Evolutionary conservation across 148 eudicot species (phyloP).

Genomic region (Rhododendron ovatum): DNA sequence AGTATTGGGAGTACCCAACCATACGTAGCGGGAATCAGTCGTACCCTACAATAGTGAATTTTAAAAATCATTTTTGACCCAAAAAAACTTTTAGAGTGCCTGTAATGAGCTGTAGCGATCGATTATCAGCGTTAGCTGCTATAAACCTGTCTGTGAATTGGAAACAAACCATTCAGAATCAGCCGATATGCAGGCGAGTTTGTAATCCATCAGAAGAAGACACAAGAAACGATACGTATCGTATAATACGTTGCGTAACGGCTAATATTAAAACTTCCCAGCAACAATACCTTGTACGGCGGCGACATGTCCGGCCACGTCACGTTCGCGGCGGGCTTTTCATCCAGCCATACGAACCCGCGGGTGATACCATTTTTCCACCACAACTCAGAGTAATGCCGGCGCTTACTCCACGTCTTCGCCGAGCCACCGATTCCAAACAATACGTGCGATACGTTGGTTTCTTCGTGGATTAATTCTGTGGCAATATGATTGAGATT

Average conservation of each 20-base stretch:
- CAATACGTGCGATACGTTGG: constrained; percentile 35
- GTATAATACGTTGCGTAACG: accelerated
- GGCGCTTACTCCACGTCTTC: constrained; percentile 32
- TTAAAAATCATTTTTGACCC: not conserved
- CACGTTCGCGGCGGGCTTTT: constrained; percentile 6
- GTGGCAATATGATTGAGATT: too few species aligned
- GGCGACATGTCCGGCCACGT: constrained; percentile 35
- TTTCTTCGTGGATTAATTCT: not conserved
- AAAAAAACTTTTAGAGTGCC: not conserved
- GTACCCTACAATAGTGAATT: not conserved
- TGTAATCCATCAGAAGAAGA: too few species aligned
- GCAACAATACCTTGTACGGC: constrained; percentile 17
- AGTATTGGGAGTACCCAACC: not conserved
- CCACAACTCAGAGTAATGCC: constrained; percentile 35
- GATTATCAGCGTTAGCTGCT: too few species aligned
- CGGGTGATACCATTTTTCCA: constrained; percentile 33
- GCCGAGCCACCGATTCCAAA: constrained; percentile 45
- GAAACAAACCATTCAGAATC: too few species aligned
- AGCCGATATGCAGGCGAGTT: too few species aligned
- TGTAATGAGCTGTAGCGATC: not conserved
- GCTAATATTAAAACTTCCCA: not conserved
- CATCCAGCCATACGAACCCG: constrained; percentile 47
- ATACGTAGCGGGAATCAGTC: not conserved
- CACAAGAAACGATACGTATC: not conserved
- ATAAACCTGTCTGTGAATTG: too few species aligned